Evolutionary conservation across 805 yeast genomes (phyloP).

Genomic region (Pichia gijzeniarum): DNA sequence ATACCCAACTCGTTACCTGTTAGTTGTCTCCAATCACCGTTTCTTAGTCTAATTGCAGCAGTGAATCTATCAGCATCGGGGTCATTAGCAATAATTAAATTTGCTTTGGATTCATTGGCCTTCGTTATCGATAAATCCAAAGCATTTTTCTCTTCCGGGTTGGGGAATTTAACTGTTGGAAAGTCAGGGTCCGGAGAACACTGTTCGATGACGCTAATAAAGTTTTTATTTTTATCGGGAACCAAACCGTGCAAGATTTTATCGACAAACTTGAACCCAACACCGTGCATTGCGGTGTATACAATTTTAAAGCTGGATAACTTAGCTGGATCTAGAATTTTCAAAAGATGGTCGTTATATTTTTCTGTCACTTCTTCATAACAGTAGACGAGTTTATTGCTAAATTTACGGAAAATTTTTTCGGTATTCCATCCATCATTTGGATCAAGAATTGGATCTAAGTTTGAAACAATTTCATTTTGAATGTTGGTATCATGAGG

Average conservation of each 20-base stretch:
- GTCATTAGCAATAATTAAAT: conserved; percentile 78
- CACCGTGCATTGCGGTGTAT: conserved; percentile 96
- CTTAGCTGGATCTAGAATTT: conserved; percentile 28
- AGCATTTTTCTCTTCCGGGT: conserved; percentile 95
- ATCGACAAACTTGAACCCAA: conserved; percentile 61
- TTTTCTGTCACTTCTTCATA: conserved; percentile 36
- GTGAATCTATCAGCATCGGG: conserved; percentile 97
- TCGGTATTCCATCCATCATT: conserved; percentile 32
- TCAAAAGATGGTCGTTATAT: conserved; percentile 35
- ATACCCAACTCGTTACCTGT: conserved; percentile 91
- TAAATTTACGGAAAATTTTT: conserved; percentile 18
- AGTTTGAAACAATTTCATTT: conserved; percentile 47
- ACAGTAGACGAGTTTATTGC: conserved; percentile 30
- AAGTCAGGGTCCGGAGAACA: conserved; percentile 75
- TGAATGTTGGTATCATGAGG: conserved; percentile 83
- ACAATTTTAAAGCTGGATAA: conserved; percentile 45
- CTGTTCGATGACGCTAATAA: conserved; percentile 55
- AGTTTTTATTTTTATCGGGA: not conserved
- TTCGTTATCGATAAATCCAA: conserved; percentile 57
- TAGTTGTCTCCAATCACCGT: conserved; percentile 62
- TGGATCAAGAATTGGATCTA: conserved; percentile 49
- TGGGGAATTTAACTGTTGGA: conserved; percentile 83
- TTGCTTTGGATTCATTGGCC: conserved; percentile 46
- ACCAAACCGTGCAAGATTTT: conserved; percentile 31
- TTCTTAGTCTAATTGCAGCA: conserved; percentile 52